Evolutionary conservation across 768 basidiomycete species (phyloP), one percentile per base, ranked within the genome.

Genomic region (Lactifluus piperatus): DNA sequence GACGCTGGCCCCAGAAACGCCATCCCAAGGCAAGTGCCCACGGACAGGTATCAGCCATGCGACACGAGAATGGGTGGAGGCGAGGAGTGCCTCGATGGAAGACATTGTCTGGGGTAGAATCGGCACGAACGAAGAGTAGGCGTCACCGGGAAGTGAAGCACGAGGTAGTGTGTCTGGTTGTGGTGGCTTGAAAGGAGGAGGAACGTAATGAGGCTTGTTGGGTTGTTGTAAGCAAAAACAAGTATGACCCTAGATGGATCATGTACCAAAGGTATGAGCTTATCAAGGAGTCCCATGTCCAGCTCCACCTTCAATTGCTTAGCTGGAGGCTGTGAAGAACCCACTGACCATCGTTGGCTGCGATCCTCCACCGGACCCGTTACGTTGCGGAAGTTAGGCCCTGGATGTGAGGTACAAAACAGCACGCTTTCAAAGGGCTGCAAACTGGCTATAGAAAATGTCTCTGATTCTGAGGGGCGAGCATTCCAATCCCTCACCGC

Each of bases 131-230:
- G 43, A 27, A n/a, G 43, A 9, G 20, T 5, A 6, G 30, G 11
- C 9, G 9, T 52, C 55, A 44, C 10, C 20, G 43, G 43, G 22
- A 34, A 22, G 29, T 20, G 45, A 44, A 26, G 44, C 50, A 50
- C 1, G 18, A 24, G 43, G 43, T 14, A 47, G 32, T 20, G 50
- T 18, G 13, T 34, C 34, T 14, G 24, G 30, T 20, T 37, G 54
- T 11, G 44, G 36, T 18, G 51, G 6, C 27, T 51, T 46, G 44
- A 47, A 24, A 32, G 29, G 50, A n/a, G 60, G 54, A 4, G 60
- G 55, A n/a, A 61, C 43, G 29, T 61, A 61, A 52, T 61, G 60
- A 39, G 60, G 60, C 60, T 61, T 61, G 29, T n/a, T 47, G 18
- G 29, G 3, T n/a, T 13, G 29, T 56, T 29, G 44, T 56, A 20